These are phyloP conservation scores for Effrenium voratum DNA, from an alignment of 73 alveolate genomes.

Conservation along the genomic window DNA sequence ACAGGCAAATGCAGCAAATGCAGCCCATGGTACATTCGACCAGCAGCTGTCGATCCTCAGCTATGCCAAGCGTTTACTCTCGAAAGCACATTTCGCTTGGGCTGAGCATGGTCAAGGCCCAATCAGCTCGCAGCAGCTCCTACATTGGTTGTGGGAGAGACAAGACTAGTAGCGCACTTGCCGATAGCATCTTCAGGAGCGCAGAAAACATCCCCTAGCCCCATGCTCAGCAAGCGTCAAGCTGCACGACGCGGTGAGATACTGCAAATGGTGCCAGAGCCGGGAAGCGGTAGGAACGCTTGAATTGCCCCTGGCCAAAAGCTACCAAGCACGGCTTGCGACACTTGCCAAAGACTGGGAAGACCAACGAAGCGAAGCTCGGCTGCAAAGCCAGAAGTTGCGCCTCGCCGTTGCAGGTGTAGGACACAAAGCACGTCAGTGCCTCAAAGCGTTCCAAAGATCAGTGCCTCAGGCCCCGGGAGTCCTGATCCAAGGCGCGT, in stretches of 20 bases:
- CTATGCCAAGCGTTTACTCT: neutral
- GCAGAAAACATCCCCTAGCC: neutral
- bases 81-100: neutral
- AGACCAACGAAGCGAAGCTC: too few species aligned
- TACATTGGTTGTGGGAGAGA: too few species aligned
- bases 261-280: slow-evolving; percentile 83
- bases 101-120: neutral
- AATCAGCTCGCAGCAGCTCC: neutral
- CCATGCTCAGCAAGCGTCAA: neutral
- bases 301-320: slow-evolving; percentile 36
- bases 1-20: neutral
- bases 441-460: neutral
- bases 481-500: neutral
- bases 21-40: slow-evolving; percentile 35
- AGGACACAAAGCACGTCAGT: slow-evolving; percentile 28
- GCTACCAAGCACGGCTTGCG: neutral
- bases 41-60: slow-evolving; percentile 78
- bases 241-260: slow-evolving; percentile 79
- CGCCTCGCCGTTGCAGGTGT: slow-evolving; percentile 70
- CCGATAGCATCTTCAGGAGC: neutral
- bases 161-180: neutral
- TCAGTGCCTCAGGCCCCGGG: neutral
- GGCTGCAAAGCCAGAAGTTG: too few species aligned
- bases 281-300: slow-evolving; percentile 72
- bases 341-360: neutral